Conservation (phyloP, 805 yeast genomes). For the Candida dajiaensis region DNA sequence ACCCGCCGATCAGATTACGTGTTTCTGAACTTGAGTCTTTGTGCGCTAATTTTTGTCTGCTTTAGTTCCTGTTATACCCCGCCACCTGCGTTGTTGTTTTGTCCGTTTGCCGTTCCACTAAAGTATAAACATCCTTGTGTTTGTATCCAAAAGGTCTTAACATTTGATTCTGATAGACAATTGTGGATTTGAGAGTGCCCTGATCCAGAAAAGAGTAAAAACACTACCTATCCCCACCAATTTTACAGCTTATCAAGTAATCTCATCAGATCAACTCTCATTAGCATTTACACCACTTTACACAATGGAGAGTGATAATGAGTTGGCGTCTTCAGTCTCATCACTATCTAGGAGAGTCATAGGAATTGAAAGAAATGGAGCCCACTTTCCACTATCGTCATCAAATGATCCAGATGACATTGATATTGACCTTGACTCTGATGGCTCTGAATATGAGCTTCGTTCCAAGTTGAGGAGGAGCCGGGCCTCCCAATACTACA, state of each 20-base stretch:
- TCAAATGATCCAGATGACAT: slow-evolving; percentile 5
- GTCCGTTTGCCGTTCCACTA: background rate
- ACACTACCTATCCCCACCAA: background rate
- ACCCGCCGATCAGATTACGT: background rate
- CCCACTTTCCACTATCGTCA: background rate
- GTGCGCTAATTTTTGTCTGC: background rate
- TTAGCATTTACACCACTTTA: background rate
- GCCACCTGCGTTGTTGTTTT: background rate
- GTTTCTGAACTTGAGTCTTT: background rate
- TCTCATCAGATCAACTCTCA: background rate
- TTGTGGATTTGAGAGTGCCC: background rate
- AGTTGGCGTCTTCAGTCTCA: slow-evolving; percentile 16
- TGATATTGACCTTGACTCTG: slow-evolving; percentile 15
- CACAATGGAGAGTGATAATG: slow-evolving; percentile 20
- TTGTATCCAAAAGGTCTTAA: background rate
- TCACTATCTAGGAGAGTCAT: slow-evolving; percentile 9
- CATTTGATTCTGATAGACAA: background rate
- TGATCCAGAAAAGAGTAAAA: background rate
- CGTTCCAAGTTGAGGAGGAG: slow-evolving; percentile 5
- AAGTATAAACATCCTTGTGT: background rate
- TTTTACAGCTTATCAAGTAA: background rate
- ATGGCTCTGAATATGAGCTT: slow-evolving; percentile 8
- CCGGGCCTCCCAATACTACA: slow-evolving; percentile 3
- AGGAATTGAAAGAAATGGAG: background rate
- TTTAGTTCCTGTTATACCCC: background rate